phyloP scores from a whole-genome alignment of 495 filamentous ascomycete genomes.

The Penicillium nucicola region DNA sequence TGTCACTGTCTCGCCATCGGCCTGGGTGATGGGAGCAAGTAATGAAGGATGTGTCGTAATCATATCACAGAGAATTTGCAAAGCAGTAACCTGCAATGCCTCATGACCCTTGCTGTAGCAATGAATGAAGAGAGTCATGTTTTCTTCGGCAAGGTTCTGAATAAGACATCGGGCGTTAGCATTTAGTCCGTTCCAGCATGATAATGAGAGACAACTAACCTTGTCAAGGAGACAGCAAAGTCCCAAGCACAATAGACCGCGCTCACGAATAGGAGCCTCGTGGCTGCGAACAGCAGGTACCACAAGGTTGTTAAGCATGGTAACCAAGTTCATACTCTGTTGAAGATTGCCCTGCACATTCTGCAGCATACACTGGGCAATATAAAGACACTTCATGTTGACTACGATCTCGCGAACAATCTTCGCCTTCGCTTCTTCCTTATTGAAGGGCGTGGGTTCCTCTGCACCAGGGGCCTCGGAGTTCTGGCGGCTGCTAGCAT shows the following conservation, averaged over 20 bases:
- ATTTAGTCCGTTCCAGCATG: not conserved
- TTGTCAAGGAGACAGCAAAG: slow-evolving; percentile 89
- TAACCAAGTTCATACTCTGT: slow-evolving; percentile 79
- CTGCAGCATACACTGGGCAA: slow-evolving; percentile 95
- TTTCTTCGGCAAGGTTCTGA: slow-evolving; percentile 82
- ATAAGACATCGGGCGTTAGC: slow-evolving; percentile 8
- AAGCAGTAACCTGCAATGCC: slow-evolving; percentile 78
- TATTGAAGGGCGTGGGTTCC: slow-evolving; percentile 49
- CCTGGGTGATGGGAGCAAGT: slow-evolving; percentile 47
- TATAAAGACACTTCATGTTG: slow-evolving; percentile 97
- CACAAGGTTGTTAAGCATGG: slow-evolving; percentile 94
- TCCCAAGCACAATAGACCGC: slow-evolving; percentile 83
- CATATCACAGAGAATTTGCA: slow-evolving; percentile 94
- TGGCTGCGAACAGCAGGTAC: slow-evolving; percentile 91
- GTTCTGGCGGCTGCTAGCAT: slow-evolving; percentile 41
- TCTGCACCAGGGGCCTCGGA: slow-evolving; percentile 45
- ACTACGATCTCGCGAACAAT: slow-evolving; percentile 87
- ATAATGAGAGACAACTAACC: slow-evolving; percentile 33
- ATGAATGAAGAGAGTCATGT: slow-evolving; percentile 89
- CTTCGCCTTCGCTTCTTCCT: slow-evolving; percentile 76
- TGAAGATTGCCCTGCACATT: slow-evolving; percentile 84
- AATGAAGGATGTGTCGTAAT: slow-evolving; percentile 80
- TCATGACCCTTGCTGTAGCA: slow-evolving; percentile 93
- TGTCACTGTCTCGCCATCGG: slow-evolving; percentile 39
- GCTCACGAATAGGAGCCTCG: slow-evolving; percentile 88